A percentile compares a stretch with the other conserved stretches of the same genome.
Evolutionary conservation across 805 yeast species (phyloP).

Genomic region (Ogataea philodendri): DNA sequence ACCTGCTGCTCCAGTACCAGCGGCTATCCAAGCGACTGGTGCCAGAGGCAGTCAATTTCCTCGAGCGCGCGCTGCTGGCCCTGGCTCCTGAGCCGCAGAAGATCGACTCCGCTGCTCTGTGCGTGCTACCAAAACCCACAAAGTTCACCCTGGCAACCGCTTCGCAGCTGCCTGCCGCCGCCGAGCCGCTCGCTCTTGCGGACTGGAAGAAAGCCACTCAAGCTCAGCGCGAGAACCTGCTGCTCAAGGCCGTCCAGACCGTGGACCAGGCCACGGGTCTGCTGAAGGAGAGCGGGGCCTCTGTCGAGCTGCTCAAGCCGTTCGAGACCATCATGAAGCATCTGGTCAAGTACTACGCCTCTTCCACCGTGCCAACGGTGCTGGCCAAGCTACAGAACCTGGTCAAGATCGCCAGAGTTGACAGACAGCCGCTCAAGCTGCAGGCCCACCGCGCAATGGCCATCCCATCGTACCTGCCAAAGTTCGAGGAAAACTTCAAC

Average conservation of each 20-base stretch:
- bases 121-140: slow-evolving; percentile 23
- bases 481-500: slow-evolving; percentile 92
- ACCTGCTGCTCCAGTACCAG: slow-evolving; percentile 68
- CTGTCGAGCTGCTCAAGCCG: slow-evolving; percentile 56
- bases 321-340: slow-evolving; percentile 43
- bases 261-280: slow-evolving; percentile 35
- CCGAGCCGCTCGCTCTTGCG: slow-evolving; percentile 13
- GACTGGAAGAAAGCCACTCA: slow-evolving; percentile 15
- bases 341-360: slow-evolving; percentile 37
- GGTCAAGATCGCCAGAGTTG: slow-evolving; percentile 44
- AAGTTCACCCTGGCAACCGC: slow-evolving; percentile 20
- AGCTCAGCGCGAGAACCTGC: slow-evolving; percentile 28
- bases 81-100: slow-evolving; percentile 40
- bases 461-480: slow-evolving; percentile 81
- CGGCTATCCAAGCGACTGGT: slow-evolving; percentile 71
- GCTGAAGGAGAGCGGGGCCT: slow-evolving; percentile 65
- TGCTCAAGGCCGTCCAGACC: slow-evolving; percentile 35
- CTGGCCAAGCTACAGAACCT: slow-evolving; percentile 49
- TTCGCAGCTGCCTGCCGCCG: slow-evolving; percentile 14
- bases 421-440: slow-evolving; percentile 67
- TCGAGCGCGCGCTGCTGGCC: slow-evolving; percentile 49
- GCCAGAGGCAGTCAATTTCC: slow-evolving; percentile 71
- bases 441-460: slow-evolving; percentile 85
- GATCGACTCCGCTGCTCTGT: slow-evolving; percentile 19
- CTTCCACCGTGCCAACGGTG: slow-evolving; percentile 35